phyloP scores from a whole-genome alignment of 164 flowering plant species.

The Umbilicus rupestris region DNA sequence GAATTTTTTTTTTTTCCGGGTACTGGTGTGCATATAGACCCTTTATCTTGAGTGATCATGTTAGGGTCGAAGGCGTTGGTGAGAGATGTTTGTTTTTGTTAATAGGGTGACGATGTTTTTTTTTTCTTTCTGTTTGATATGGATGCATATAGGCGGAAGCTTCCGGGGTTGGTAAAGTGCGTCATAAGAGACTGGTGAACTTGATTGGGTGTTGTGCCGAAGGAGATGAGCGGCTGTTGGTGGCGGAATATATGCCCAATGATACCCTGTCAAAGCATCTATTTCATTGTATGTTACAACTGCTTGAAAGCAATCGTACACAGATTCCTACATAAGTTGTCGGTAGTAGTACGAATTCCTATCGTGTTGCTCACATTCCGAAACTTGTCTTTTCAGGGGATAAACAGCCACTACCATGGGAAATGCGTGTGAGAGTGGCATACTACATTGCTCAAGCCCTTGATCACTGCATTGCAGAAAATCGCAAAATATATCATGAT shows the following conservation, averaged over 20 bases:
- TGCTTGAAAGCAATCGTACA: neutral
- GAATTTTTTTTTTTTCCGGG: no score
- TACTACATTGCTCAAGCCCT: constrained; percentile 70
- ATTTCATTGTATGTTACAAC: constrained; percentile 53
- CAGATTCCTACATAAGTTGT: neutral
- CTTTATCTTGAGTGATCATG: no score
- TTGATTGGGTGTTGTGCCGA: constrained; percentile 80
- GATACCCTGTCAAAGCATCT: constrained; percentile 87
- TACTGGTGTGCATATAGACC: no score
- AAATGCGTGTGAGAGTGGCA: constrained; percentile 86
- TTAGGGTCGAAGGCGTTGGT: no score
- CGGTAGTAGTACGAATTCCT: neutral
- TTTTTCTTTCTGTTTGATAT: neutral
- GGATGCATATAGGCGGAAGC: constrained; percentile 52
- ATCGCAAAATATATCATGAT: constrained; percentile 75
- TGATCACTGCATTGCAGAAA: constrained; percentile 62
- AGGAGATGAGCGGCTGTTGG: constrained; percentile 78
- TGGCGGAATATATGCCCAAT: constrained; percentile 82
- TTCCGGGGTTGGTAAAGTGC: constrained; percentile 59
- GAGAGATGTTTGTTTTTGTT: no score
- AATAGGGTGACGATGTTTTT: no score
- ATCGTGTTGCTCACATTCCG: neutral
- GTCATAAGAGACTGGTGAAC: constrained; percentile 70
- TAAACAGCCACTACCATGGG: constrained; percentile 86
- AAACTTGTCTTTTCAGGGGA: constrained; percentile 50